Base-by-base conservation (phyloP, 768 basidiomycete genomes). In the Auriscalpium vulgare region DNA sequence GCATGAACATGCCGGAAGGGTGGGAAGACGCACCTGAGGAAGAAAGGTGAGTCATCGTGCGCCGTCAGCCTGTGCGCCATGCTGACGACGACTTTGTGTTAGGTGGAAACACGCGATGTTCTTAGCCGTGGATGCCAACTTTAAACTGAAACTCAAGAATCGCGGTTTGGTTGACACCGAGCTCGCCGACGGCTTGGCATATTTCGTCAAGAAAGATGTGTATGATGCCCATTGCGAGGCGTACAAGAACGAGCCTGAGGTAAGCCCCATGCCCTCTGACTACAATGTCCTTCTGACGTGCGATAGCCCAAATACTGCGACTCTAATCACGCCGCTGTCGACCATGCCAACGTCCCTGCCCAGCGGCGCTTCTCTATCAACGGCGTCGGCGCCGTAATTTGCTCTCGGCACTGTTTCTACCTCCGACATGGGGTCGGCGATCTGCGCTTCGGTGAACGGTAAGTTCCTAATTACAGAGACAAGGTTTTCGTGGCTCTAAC, bases 341-440 rank as follows among this genome's bases (percentile, higher is more conserved):
- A 53, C 17, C 47, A 58, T 9, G 57, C 57, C 13, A 58, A 50
- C 17, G n/a, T 50, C 3, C 52, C 46, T 4, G 36, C 19, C 16
- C 19, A 54, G 29, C 36, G 48, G 14, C 53, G 47, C 17, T 50
- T 58, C 16, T 52, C 46, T 2, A 38, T 52, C 3, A 50, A 37
- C 35, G 57, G 57, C 19, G 57, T 58, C 10, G 57, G 57, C n/a
- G 57, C 52, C 2, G 57, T 58, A 2, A 17, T 58, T 4, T 58
- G 57, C 36, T 52, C 47, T 4, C 44, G 57, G 7, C 57, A 48
- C 35, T 35, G 7, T 8, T 50, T 36, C 36, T 50, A 11, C 29
- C 50, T n/a, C 34, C 11, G 14, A 9, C 44, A 37, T 17, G 45
- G 13, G 8, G 45, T 21, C 10, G 35, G 53, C 8, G 36, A 54